These are phyloP conservation scores for Hydnum rufescens DNA, from an alignment of 768 basidiomycete species.

Conservation along the genomic window DNA sequence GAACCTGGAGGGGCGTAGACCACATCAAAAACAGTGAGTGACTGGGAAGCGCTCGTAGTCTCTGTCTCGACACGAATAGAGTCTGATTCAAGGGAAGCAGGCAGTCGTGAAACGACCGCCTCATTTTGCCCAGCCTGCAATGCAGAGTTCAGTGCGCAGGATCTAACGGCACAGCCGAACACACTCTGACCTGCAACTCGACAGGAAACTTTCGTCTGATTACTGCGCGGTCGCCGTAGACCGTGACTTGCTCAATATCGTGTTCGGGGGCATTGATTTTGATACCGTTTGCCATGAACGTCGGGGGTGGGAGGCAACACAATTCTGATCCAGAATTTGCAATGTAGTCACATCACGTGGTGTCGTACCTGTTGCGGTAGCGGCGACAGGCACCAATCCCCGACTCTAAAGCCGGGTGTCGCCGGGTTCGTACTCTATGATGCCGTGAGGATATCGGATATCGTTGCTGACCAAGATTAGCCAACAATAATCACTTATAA, in stretches of 20 bases:
- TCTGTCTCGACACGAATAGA: constrained; percentile 1
- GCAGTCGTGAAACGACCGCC: not conserved
- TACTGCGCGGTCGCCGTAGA: constrained; percentile 8
- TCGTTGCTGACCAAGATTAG: too few species aligned
- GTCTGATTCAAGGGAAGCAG: not conserved
- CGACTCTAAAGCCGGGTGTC: too few species aligned
- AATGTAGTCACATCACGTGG: too few species aligned
- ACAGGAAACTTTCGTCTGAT: constrained; percentile 5
- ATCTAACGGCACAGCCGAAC: not conserved
- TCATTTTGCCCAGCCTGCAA: not conserved
- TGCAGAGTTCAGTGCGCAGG: not conserved
- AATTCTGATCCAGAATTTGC: too few species aligned
- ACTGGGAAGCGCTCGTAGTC: not conserved
- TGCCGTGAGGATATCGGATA: too few species aligned
- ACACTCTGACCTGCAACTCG: constrained; percentile 5
- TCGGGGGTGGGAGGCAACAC: too few species aligned
- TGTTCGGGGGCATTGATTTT: constrained; percentile 9
- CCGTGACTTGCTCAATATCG: constrained; percentile 5
- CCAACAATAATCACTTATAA: too few species aligned
- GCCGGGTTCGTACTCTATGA: too few species aligned
- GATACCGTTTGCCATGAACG: too few species aligned
- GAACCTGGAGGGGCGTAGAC: not conserved
- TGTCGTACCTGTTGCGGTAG: too few species aligned
- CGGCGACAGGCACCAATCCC: too few species aligned
- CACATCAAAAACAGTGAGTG: not conserved